A percentile compares a stretch with the other conserved stretches of the same genome.
phyloP scores from a whole-genome alignment of 164 flowering plant genomes.

The Vitis vinifera region ASM3070453v1 NC_081814.1:648001-648500 shows the following conservation, averaged over 20 bases:
- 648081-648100: constrained; percentile 37
- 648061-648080: constrained; percentile 18
- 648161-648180: constrained; percentile 38
- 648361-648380: constrained; percentile 28
- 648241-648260: constrained; percentile 36
- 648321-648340: not conserved
- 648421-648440: constrained; percentile 28
- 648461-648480: constrained; percentile 19
- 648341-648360: constrained; percentile 39
- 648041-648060: constrained; percentile 23
- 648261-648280: not conserved
- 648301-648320: not conserved
- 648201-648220: constrained; percentile 21
- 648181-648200: constrained; percentile 46
- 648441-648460: constrained; percentile 39
- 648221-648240: constrained; percentile 22
- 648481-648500: constrained; percentile 19
- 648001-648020: not conserved
- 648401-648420: constrained; percentile 23
- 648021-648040: constrained; percentile 8
- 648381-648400: constrained; percentile 29
- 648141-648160: constrained; percentile 31
- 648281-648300: not conserved
- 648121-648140: constrained; percentile 28
- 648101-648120: constrained; percentile 25